Percentiles rank a stretch among this genome's conserved stretches.
Conservation (phyloP, 768 basidiomycete genomes). For the Suillus bovinus region DNA sequence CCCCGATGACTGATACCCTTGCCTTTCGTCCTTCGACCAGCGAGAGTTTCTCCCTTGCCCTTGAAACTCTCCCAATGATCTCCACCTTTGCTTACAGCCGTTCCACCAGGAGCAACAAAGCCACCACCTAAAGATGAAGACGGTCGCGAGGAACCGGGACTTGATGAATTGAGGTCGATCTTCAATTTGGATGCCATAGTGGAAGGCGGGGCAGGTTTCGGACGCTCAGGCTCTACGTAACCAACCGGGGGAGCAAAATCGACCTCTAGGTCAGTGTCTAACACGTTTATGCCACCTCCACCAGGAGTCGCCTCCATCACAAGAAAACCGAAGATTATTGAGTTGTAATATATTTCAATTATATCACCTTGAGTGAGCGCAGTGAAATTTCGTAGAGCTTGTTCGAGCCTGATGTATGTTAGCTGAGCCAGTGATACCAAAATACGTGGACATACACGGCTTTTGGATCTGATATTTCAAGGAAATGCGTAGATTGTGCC, state of each 20-base stretch:
- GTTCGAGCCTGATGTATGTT: slow-evolving; percentile 70
- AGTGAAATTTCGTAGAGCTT: slow-evolving; percentile 91
- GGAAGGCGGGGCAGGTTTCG: slow-evolving; percentile 73
- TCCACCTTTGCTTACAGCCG: slow-evolving; percentile 69
- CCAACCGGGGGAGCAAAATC: slow-evolving; percentile 94
- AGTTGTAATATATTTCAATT: slow-evolving; percentile 97
- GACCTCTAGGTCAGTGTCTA: slow-evolving; percentile 97
- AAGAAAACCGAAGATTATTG: slow-evolving; percentile 90
- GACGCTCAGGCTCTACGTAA: slow-evolving; percentile 92
- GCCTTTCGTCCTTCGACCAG: slow-evolving; percentile 91
- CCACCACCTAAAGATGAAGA: slow-evolving; percentile 72
- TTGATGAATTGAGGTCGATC: slow-evolving; percentile 86
- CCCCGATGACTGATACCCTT: slow-evolving; percentile 87
- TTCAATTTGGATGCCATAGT: slow-evolving; percentile 98
- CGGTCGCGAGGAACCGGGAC: slow-evolving; percentile 84
- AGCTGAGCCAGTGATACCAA: not conserved
- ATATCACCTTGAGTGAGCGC: slow-evolving; percentile 93
- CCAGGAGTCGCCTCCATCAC: slow-evolving; percentile 93
- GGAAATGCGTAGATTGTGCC: slow-evolving; percentile 91
- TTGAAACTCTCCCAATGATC: slow-evolving; percentile 96
- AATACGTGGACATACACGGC: slow-evolving; percentile 73
- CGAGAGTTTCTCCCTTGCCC: slow-evolving; percentile 89
- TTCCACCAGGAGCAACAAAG: slow-evolving; percentile 52
- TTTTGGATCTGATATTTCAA: slow-evolving; percentile 96
- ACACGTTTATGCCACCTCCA: slow-evolving; percentile 82